Evolutionary conservation across 495 filamentous ascomycete genomes (phyloP), one percentile per base, ranked within the genome.

Genomic region (Tuber aestivum): DNA sequence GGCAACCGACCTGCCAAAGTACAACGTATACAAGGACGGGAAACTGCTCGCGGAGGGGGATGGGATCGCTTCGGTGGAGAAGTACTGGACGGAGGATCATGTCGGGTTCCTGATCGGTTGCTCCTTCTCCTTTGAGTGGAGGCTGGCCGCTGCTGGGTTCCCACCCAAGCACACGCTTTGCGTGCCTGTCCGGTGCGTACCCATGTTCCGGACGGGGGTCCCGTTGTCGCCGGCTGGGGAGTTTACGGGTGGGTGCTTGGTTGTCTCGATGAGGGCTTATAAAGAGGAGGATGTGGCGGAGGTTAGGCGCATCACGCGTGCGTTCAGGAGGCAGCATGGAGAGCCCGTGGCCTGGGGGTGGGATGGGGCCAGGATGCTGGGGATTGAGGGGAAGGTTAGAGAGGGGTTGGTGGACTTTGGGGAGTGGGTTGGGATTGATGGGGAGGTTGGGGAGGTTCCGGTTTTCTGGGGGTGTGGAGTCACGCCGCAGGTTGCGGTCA

Each of bases 381-480:
- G 88, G 0, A 86, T 90, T 69, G 48, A 75, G 40, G 84, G 88
- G 81, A 83, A 78, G 77, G 41, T 81, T 45, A 50, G 78, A 23
- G 6, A 4, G 0, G 40, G 72, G 1, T 38, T 38, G 23, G 78
- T 77, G 14, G 81, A 82, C 41, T 82, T 82, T 44, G 81, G 81
- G 41, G 80, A 82, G 5, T 72, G 76, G 75, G 80, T 82, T 38
- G 78, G 74, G 18, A 74, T 78, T 12, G 75, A 78, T 10, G 84
- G 86, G 8, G 56, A 65, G 9, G 27, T 20, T 35, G 85, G 83
- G 1, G 84, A 86, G 65, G 82, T 89, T 35, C 88, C 89, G 0
- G 84, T 90, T 3, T 89, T 89, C 71, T 89, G 89, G 87, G 88
- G 87, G 2, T 89, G 87, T 78, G 88, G 87, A 7, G 87, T 90